Conservation (phyloP, 1,284 basidiomycete genomes). For the Clitocybe nebularis region DNA sequence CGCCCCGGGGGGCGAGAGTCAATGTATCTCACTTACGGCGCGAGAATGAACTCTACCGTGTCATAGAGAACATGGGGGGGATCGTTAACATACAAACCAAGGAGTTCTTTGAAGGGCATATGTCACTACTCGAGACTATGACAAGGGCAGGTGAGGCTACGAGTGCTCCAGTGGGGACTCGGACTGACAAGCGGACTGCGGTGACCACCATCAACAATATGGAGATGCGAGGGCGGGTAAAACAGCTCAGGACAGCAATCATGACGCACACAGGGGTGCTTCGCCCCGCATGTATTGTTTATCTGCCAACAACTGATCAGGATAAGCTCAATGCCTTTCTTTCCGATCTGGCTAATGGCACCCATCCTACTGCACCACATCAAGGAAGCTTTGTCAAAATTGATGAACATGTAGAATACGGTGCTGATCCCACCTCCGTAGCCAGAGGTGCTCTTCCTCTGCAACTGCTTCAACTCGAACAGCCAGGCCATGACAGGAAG, state of each 20-base stretch:
- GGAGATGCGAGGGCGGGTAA: conserved; percentile 60
- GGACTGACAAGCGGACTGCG: conserved; percentile 71
- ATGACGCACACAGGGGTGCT: conserved; percentile 47
- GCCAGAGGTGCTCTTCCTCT: conserved; percentile 33
- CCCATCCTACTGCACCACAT: conserved; percentile 27
- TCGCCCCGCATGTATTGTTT: conserved; percentile 55
- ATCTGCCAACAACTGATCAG: conserved; percentile 52
- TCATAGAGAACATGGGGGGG: conserved; percentile 60
- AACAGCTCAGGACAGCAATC: conserved; percentile 58
- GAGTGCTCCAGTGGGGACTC: conserved; percentile 62
- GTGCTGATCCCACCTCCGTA: conserved; percentile 31
- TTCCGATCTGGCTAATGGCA: conserved; percentile 39
- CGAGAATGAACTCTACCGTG: conserved; percentile 68
- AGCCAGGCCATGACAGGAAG: conserved; percentile 33
- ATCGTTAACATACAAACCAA: conserved; percentile 62
- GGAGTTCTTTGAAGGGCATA: conserved; percentile 64
- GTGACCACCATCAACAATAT: conserved; percentile 54
- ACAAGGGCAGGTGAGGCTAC: conserved; percentile 56
- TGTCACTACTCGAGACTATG: conserved; percentile 51
- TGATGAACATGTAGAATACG: conserved; percentile 52
- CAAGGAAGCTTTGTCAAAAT: conserved; percentile 36
- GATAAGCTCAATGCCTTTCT: conserved; percentile 53
- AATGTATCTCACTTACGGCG: conserved; percentile 74
- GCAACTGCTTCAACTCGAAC: conserved; percentile 39
- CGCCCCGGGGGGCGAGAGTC: conserved; percentile 33